These are phyloP conservation scores for Paramarasmius palmivorus DNA, from an alignment of 1,284 basidiomycete genomes.

Conservation along the genomic window DNA sequence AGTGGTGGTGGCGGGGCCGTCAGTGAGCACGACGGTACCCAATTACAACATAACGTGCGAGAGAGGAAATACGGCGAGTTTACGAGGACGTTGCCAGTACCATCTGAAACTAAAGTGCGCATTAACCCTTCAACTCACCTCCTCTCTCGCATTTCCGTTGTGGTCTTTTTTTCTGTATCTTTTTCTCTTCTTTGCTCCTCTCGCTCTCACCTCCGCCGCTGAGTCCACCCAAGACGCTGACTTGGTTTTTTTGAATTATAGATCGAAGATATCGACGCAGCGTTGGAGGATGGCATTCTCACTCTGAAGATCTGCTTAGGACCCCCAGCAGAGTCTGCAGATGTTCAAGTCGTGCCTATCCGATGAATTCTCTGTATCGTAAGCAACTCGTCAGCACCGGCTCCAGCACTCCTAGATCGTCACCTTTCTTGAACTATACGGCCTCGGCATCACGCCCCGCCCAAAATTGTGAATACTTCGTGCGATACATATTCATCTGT, in stretches of 20 bases:
- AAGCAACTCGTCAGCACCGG: not conserved
- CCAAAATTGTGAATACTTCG: too few species aligned
- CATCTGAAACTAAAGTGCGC: slow-evolving; percentile 55
- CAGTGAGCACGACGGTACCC: slow-evolving; percentile 22
- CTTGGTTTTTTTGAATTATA: slow-evolving; percentile 21
- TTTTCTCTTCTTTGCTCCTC: slow-evolving; percentile 18
- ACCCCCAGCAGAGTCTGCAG: slow-evolving; percentile 32
- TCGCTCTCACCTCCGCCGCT: slow-evolving; percentile 12
- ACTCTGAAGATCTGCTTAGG: slow-evolving; percentile 47
- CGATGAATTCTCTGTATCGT: slow-evolving; percentile 25
- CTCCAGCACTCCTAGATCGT: too few species aligned
- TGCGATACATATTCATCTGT: too few species aligned
- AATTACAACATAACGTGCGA: slow-evolving; percentile 19
- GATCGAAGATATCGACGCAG: slow-evolving; percentile 46
- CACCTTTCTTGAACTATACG: not conserved
- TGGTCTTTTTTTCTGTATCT: not conserved
- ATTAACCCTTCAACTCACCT: slow-evolving; percentile 10
- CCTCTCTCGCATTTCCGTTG: slow-evolving; percentile 9
- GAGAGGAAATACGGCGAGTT: slow-evolving; percentile 59
- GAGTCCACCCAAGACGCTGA: not conserved
- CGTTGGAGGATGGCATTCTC: slow-evolving; percentile 51
- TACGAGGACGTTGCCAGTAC: slow-evolving; percentile 55
- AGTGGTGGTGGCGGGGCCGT: slow-evolving; percentile 36
- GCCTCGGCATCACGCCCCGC: too few species aligned
- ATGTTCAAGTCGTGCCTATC: slow-evolving; percentile 36